Evolutionary conservation across 805 yeast species (phyloP), one percentile per base, ranked within the genome.

Genomic region (Nakazawaea wyomingensis): DNA sequence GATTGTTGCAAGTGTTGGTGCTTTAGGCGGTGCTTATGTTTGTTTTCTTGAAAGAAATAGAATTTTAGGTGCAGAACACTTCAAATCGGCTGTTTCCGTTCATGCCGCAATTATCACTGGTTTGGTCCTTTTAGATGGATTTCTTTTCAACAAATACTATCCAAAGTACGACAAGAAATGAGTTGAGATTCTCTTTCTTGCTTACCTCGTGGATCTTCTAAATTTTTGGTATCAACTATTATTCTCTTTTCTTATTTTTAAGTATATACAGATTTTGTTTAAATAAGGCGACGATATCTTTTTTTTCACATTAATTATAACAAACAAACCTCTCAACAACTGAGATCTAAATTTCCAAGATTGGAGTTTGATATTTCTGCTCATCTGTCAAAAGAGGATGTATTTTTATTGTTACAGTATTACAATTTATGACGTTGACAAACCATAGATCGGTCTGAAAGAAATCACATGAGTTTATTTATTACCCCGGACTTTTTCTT

Each of bases 121-220:
- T 5, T 65, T 76, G 42, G 67, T 80, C 29, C 67, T 74, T 44
- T 63, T 73, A 41, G 85, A 81, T 56, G 78, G 76, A 2, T 67
- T 62, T 48, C 61, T 78, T 47, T 77, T 80, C 56, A 64, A 64
- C 49, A 71, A 68, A 52, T 76, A 69, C 59, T 80, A 78, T 55
- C 70, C 78, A 40, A 70, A 73, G 60, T 76, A 71, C 57, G 74
- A 74, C 54, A 72, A 74, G 62, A 61, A 60, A 44, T 46, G 8
- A 14, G 13, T 10, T 10, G 8, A 29, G 13, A 13, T 2, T 3
- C 27, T 9, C 11, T 24, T 11, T 24, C 27, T 2, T 8, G 27
- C 27, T 2, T 9, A 24, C 3, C 3, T 24, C 11, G 8, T 9
- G 11, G 27, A 3, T 24, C 11, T 24, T 2, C 11, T 24, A 11